phyloP scores from a whole-genome alignment of 176 grass and related monocot species.

The Thinopyrum elongatum region DNA sequence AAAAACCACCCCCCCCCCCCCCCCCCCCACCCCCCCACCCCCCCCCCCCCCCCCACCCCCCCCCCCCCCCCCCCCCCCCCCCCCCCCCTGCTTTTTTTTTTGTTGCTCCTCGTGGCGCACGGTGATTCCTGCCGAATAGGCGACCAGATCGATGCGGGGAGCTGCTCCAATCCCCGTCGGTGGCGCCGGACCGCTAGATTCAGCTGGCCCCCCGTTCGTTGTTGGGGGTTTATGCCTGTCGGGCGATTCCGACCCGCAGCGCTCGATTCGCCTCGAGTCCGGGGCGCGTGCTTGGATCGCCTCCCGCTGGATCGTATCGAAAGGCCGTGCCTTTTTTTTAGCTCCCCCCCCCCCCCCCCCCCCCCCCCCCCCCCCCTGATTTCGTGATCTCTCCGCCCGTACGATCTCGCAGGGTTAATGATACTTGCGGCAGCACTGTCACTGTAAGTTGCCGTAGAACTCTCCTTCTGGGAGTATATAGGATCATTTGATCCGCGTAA shows the following conservation, averaged over 20 bases:
- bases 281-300: constrained; percentile 8
- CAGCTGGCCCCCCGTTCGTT: not conserved
- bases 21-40: too few species aligned
- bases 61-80: too few species aligned
- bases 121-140: not conserved
- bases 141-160: not conserved
- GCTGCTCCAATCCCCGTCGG: not conserved
- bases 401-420: constrained; percentile 16
- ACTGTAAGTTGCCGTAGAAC: constrained; percentile 17
- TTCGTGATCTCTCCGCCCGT: constrained; percentile 7
- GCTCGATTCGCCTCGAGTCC: not conserved
- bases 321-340: constrained; percentile 1
- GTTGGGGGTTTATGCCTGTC: constrained; percentile 18
- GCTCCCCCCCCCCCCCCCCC: not conserved
- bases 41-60: too few species aligned
- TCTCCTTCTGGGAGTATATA: not conserved
- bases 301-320: not conserved
- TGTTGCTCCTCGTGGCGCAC: not conserved
- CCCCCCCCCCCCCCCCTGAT: not conserved
- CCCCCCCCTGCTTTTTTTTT: not conserved
- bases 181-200: not conserved
- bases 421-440: constrained; percentile 16
- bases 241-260: not conserved
- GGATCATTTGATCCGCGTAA: constrained; percentile 5
- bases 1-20: too few species aligned